Percentiles rank a stretch among this genome's conserved stretches.
phyloP scores from a whole-genome alignment of 176 grass and related monocot species.

The Bolboschoenus planiculmis region DNA sequence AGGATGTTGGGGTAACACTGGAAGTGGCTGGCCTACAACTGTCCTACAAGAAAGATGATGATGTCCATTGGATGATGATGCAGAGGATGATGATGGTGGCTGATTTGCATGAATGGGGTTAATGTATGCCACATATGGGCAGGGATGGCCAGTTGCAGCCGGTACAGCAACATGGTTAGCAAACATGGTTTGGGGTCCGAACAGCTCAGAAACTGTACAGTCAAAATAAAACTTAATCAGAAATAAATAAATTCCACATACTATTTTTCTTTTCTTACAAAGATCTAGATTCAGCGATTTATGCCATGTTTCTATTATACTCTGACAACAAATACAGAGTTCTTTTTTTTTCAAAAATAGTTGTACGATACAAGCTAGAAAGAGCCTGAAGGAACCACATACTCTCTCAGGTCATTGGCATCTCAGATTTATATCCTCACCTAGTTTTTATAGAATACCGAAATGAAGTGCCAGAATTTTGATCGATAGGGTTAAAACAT shows the following conservation, averaged over 20 bases:
- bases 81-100: conserved; percentile 1
- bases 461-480: neutral
- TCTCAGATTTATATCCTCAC: neutral
- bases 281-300: neutral
- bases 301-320: neutral
- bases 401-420: neutral
- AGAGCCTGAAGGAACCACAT: neutral
- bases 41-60: conserved; percentile 13
- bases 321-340: neutral
- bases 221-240: neutral
- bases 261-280: neutral
- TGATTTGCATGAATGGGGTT: conserved; percentile 12
- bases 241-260: neutral
- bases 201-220: conserved; percentile 13
- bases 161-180: neutral
- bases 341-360: too few relatives aligned
- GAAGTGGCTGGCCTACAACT: conserved; percentile 15
- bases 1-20: conserved; percentile 6
- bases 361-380: neutral
- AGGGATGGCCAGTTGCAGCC: conserved; percentile 12
- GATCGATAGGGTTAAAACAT: neutral
- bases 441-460: neutral
- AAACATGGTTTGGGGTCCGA: neutral
- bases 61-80: conserved; percentile 16
- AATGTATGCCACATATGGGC: conserved; percentile 3